Percentiles rank a stretch among this genome's conserved stretches.
Conservation (phyloP, 2,329 filamentous ascomycete species). For the Ampelomyces quisqualis region DNA sequence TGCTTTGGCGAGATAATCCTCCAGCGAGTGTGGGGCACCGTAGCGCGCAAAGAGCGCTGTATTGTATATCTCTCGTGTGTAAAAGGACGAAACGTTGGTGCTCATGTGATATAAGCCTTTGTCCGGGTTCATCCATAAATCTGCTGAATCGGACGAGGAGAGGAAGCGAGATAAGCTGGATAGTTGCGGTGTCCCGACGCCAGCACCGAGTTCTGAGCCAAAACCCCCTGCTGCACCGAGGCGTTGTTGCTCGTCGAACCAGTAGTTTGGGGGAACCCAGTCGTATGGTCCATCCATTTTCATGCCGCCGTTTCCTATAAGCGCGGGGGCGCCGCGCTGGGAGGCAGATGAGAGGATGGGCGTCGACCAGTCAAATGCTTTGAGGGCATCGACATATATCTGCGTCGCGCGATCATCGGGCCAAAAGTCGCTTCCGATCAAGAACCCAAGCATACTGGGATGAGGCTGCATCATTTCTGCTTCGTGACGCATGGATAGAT, state of each 20-base stretch:
- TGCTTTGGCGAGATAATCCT: slow-evolving; percentile 61
- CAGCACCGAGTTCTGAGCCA: slow-evolving; percentile 62
- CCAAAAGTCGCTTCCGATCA: slow-evolving; percentile 65
- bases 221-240: slow-evolving; percentile 63
- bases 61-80: slow-evolving; percentile 60
- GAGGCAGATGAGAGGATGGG: slow-evolving; percentile 61
- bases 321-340: slow-evolving; percentile 55
- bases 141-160: slow-evolving; percentile 51
- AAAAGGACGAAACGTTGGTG: slow-evolving; percentile 56
- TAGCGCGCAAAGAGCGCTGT: slow-evolving; percentile 55
- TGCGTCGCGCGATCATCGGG: slow-evolving; percentile 58
- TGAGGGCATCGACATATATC: slow-evolving; percentile 56
- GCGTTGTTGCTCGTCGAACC: slow-evolving; percentile 55
- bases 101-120: slow-evolving; percentile 63
- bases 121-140: slow-evolving; percentile 58
- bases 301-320: slow-evolving; percentile 59
- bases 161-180: slow-evolving; percentile 58
- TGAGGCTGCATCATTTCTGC: slow-evolving; percentile 61
- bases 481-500: slow-evolving; percentile 60
- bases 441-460: slow-evolving; percentile 59
- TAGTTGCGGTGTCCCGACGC: slow-evolving; percentile 62
- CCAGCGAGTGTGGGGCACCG: slow-evolving; percentile 53
- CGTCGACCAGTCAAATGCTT: slow-evolving; percentile 55
- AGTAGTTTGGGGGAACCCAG: slow-evolving; percentile 66
- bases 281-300: slow-evolving; percentile 69